Evolutionary conservation across 495 filamentous ascomycete species (phyloP).

Genomic region (Aspergillus bertholletiae): DNA sequence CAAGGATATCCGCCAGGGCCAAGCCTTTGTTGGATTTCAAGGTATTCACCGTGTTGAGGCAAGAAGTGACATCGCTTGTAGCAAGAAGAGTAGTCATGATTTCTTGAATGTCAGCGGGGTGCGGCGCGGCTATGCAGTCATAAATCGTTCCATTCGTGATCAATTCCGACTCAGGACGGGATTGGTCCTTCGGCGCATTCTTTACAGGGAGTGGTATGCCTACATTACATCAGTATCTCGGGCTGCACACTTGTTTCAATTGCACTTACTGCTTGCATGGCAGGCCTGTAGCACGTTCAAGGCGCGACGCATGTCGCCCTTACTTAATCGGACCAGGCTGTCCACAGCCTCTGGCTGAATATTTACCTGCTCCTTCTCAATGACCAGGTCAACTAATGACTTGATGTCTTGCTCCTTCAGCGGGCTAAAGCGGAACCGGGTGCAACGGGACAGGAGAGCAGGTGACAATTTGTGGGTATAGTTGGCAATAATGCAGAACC

Average conservation of each 20-base stretch:
- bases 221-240: slow-evolving; percentile 13
- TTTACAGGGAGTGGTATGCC: slow-evolving; percentile 69
- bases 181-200: slow-evolving; percentile 55
- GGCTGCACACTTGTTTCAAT: background rate
- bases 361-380: slow-evolving; percentile 80
- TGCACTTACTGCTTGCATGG: slow-evolving; percentile 74
- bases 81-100: slow-evolving; percentile 80
- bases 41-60: slow-evolving; percentile 78
- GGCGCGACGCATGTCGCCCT: slow-evolving; percentile 93
- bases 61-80: slow-evolving; percentile 81
- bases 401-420: slow-evolving; percentile 84
- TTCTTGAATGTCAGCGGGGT: slow-evolving; percentile 79
- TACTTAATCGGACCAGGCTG: slow-evolving; percentile 79
- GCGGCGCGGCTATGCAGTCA: slow-evolving; percentile 94
- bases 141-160: slow-evolving; percentile 94
- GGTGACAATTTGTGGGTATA: slow-evolving; percentile 99
- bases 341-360: slow-evolving; percentile 76
- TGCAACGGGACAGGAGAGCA: slow-evolving; percentile 88
- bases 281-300: slow-evolving; percentile 96
- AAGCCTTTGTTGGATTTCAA: slow-evolving; percentile 85
- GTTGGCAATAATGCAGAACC: slow-evolving; percentile 98
- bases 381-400: slow-evolving; percentile 79
- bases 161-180: slow-evolving; percentile 57
- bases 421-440: slow-evolving; percentile 91
- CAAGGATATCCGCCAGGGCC: slow-evolving; percentile 89